These are phyloP conservation scores for Colletotrichum truncatum DNA, from an alignment of 2,329 filamentous ascomycete species.

Conservation along the genomic window DNA sequence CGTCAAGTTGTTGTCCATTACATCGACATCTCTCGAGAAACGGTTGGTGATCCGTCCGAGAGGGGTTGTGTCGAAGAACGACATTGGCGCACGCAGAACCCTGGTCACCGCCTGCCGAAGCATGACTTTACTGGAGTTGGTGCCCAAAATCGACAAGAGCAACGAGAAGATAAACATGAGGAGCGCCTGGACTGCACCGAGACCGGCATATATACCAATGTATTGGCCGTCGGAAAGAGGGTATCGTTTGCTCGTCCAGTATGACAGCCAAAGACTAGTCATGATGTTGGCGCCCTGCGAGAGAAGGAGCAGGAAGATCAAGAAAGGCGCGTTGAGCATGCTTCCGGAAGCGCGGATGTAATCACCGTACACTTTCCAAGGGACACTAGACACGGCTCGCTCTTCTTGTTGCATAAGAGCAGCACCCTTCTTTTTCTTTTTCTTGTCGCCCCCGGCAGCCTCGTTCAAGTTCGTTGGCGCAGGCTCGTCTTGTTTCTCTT, in stretches of 20 bases:
- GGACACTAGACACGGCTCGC: constrained; percentile 77
- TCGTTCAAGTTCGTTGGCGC: constrained; percentile 49
- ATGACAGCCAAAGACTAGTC: constrained; percentile 92
- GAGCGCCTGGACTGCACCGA: constrained; percentile 76
- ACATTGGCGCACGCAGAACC: constrained; percentile 79
- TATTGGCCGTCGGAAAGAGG: constrained; percentile 74
- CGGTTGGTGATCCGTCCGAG: constrained; percentile 95
- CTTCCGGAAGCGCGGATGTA: constrained; percentile 82
- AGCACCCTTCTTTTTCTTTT: constrained; percentile 66
- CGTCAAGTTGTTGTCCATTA: constrained; percentile 92
- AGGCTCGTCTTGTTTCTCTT: constrained; percentile 67
- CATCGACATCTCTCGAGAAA: constrained; percentile 94
- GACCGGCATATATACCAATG: constrained; percentile 75
- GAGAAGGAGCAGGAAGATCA: constrained; percentile 70
- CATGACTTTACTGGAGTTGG: constrained; percentile 83
- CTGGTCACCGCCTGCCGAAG: constrained; percentile 81
- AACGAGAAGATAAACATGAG: constrained; percentile 86
- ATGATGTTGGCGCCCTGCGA: constrained; percentile 87
- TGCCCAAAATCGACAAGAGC: constrained; percentile 80
- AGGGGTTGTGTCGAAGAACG: constrained; percentile 97
- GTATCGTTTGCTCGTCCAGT: constrained; percentile 87
- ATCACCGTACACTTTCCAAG: constrained; percentile 80
- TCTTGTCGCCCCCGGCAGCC: constrained; percentile 52
- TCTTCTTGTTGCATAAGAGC: constrained; percentile 79
- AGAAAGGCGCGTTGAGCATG: constrained; percentile 72